phyloP scores from a whole-genome alignment of 2,329 filamentous ascomycete genomes.

The Calonectria hawksworthii region DNA sequence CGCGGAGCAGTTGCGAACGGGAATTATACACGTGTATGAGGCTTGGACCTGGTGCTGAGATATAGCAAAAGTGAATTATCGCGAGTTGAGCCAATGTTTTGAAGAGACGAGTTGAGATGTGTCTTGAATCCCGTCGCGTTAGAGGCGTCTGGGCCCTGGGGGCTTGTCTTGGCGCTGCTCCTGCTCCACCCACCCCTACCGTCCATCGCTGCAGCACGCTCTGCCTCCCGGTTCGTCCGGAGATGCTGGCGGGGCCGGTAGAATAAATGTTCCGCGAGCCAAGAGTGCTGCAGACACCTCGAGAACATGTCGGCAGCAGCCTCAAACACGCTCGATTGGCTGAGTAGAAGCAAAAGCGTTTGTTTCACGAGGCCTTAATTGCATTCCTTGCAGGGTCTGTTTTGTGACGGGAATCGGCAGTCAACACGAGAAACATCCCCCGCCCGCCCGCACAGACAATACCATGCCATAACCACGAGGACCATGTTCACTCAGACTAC shows the following conservation, averaged over 20 bases:
- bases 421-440: background rate
- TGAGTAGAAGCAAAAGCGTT: background rate
- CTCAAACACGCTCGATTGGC: background rate
- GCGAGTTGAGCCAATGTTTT: slow-evolving; percentile 25
- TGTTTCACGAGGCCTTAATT: background rate
- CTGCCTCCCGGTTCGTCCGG: background rate
- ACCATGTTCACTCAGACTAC: background rate
- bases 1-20: background rate
- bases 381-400: background rate
- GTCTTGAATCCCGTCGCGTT: slow-evolving; percentile 19
- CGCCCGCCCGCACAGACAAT: background rate
- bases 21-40: slow-evolving; percentile 11
- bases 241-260: background rate
- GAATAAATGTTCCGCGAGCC: background rate
- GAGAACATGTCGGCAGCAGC: background rate
- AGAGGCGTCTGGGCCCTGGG: slow-evolving; percentile 10
- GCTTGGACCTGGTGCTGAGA: background rate
- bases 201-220: background rate
- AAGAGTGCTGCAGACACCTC: background rate
- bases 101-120: slow-evolving; percentile 17
- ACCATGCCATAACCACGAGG: background rate
- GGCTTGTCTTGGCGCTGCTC: slow-evolving; percentile 11
- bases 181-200: slow-evolving; percentile 15
- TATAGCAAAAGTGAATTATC: slow-evolving; percentile 15
- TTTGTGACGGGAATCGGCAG: background rate